Percentiles rank a stretch among this genome's conserved stretches.
Conservation (phyloP, 495 filamentous ascomycete species). For the Penicillium pancosmium region DNA sequence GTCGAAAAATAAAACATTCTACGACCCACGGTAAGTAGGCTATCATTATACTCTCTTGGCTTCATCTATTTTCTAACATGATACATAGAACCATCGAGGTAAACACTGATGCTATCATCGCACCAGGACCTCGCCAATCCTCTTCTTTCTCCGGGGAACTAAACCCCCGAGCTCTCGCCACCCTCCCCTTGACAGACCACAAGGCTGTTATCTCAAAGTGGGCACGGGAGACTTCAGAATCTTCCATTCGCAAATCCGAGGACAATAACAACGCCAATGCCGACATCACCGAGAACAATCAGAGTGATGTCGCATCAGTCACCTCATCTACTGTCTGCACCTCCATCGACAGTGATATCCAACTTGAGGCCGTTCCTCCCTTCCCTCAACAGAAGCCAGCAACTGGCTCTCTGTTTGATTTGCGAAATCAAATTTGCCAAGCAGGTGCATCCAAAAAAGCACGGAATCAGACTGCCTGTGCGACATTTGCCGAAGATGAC, state of each 20-base stretch:
- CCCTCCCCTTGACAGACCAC: not conserved
- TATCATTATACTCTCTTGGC: not conserved
- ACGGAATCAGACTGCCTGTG: no score
- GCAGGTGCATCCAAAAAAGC: not conserved
- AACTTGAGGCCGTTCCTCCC: constrained; percentile 12
- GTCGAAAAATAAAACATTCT: constrained; percentile 2
- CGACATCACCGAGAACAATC: not conserved
- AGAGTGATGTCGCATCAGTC: not conserved
- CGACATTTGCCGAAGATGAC: not conserved
- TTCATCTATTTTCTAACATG: not conserved
- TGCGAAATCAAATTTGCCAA: constrained; percentile 10
- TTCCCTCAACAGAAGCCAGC: constrained; percentile 9
- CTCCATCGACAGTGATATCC: not conserved
- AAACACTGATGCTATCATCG: not conserved
- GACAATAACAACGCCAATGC: not conserved
- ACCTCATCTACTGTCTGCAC: not conserved
- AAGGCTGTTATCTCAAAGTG: not conserved
- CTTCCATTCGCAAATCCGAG: not conserved
- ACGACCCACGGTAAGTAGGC: constrained; percentile 11
- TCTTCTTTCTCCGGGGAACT: not conserved
- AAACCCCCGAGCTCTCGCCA: not conserved
- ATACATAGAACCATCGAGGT: constrained; percentile 8
- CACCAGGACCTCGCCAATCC: not conserved
- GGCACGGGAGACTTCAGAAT: not conserved
- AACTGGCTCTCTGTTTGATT: constrained; percentile 6